Evolutionary conservation across 2,329 filamentous ascomycete genomes (phyloP), one percentile per base, ranked within the genome.

Genomic region (Pseudophaeomoniella oleicola): DNA sequence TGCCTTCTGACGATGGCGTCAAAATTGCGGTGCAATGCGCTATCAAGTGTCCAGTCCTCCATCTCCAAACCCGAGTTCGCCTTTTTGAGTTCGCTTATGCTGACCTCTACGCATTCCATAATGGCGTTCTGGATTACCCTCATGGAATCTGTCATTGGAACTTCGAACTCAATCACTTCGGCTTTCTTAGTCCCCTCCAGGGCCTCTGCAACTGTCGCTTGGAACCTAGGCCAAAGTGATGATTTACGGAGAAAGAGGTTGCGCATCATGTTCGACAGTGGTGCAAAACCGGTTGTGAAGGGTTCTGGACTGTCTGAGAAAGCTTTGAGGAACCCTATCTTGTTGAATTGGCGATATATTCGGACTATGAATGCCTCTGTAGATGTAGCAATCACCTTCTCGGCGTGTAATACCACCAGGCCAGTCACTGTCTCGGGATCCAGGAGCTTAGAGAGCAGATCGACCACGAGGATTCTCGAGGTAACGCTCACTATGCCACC

Each of bases 401-500:
- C 90, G 4, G 88, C 86, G 59, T 96, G 90, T 38, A 98, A 65
- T 18, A 93, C 72, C 14, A 98, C 63, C 33, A 96, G 56, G 2
- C 90, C 90, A 1, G 88, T 94, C 43, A 98, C 77, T 32, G 76
- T 87, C 44, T 84, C 78, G 0, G 88, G 78, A 46, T 85, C 74
- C 37, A 98, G 66, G 33, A 96, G 62, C 39, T 55, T 64, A n/a
- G 86, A 92, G 44, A 98, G 62, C 35, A 98, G 69, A 56, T 98
- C 90, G 16, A 96, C 87, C 18, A 96, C 84, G 42, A 98, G 63
- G 44, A 98, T 98, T 37, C 87, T 79, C 40, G 87, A 94, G 12
- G 90, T 98, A 53, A 98, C 82, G 60, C 86, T 94, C 62, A 94
- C 87, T 46, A 96, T 82, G 34, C 90, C 90, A 10, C 90, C 90